phyloP scores from a whole-genome alignment of 345 rosid species.

The Gossypium bickii region DNA sequence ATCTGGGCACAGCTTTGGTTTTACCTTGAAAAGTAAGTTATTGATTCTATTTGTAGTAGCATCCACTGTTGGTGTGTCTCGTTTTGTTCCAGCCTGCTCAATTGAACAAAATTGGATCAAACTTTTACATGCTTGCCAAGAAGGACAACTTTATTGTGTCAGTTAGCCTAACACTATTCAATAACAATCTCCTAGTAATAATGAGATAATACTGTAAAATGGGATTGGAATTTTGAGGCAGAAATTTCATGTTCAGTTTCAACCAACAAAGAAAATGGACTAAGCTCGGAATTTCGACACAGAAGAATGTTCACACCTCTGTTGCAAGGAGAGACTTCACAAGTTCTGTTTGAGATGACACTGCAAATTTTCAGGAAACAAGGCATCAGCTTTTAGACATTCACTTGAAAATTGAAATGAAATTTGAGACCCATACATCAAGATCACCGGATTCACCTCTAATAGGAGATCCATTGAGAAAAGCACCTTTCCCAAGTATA shows the following conservation, averaged over 20 bases:
- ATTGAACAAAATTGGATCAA: conserved; percentile 18
- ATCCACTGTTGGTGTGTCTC: conserved; percentile 70
- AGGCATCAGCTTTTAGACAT: conserved; percentile 1
- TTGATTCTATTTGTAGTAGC: conserved; percentile 71
- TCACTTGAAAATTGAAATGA: conserved; percentile 9
- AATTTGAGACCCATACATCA: background rate
- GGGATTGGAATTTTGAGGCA: background rate
- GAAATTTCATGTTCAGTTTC: background rate
- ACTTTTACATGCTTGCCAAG: conserved; percentile 11
- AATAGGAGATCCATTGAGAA: conserved; percentile 73
- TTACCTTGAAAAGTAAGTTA: conserved; percentile 73
- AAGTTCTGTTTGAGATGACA: conserved; percentile 70
- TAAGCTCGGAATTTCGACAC: background rate
- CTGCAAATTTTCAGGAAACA: conserved; percentile 40
- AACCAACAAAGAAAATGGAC: background rate
- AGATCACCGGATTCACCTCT: conserved; percentile 43
- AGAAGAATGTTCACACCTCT: conserved; percentile 44
- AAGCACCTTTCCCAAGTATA: conserved; percentile 71
- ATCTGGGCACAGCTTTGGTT: background rate
- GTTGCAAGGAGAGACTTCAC: conserved; percentile 80
- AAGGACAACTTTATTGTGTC: background rate
- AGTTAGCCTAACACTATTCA: background rate
- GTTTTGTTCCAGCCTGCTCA: conserved; percentile 72
- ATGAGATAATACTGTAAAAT: background rate
- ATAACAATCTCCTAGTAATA: background rate